Conservation (phyloP, 495 filamentous ascomycete genomes). For the Xylaria castorea region DNA sequence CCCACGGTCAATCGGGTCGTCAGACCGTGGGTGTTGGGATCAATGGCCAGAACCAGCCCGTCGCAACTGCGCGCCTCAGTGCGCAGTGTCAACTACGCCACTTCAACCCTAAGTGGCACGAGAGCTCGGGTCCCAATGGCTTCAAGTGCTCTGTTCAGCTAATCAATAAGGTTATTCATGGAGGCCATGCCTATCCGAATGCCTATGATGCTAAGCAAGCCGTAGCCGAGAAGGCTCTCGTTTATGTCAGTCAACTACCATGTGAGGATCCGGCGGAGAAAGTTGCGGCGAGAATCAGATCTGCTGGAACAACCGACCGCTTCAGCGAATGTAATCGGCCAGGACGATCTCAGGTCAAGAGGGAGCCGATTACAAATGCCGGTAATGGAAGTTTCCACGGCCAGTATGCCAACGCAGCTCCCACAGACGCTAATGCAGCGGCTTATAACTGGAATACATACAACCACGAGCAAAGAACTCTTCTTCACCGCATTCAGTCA, state of each 20-base stretch:
- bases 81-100: slow-evolving; percentile 38
- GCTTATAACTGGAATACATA: slow-evolving; percentile 12
- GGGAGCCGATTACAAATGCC: slow-evolving; percentile 14
- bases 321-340: not conserved
- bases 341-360: slow-evolving; percentile 9
- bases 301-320: slow-evolving; percentile 5
- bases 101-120: slow-evolving; percentile 42
- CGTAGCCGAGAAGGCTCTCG: slow-evolving; percentile 26
- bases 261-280: slow-evolving; percentile 7
- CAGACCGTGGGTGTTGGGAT: not conserved
- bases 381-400: not conserved
- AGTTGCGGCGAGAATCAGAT: not conserved
- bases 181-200: slow-evolving; percentile 6
- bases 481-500: slow-evolving; percentile 24
- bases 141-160: slow-evolving; percentile 31
- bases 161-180: slow-evolving; percentile 13
- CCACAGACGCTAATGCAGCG: slow-evolving; percentile 10
- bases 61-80: slow-evolving; percentile 25
- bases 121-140: slow-evolving; percentile 17
- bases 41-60: slow-evolving; percentile 2
- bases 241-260: slow-evolving; percentile 17
- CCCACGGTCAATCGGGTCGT: slow-evolving; percentile 2
- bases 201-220: slow-evolving; percentile 28
- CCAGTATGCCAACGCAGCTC: slow-evolving; percentile 10
- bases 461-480: slow-evolving; percentile 1